Base-by-base conservation (phyloP, 495 filamentous ascomycete species). In the Aspergillus nanangensis region DNA sequence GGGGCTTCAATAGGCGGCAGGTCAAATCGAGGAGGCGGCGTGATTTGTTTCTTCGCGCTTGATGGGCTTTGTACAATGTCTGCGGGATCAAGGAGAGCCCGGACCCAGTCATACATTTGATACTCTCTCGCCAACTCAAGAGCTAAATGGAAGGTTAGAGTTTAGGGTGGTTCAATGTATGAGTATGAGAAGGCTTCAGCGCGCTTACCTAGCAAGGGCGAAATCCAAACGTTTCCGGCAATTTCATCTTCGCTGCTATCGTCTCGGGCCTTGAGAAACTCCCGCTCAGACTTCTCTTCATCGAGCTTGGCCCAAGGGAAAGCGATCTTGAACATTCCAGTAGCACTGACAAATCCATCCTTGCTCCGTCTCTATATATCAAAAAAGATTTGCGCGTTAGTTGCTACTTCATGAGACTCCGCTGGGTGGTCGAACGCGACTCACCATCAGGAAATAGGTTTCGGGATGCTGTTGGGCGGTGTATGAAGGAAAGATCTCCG, bases 301-400 rank as follows among this genome's bases (percentile, higher is more conserved):
- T 82, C 79, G 23, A 78, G 67, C 47, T 85, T 83, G 11, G 93
- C 90, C 76, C 90, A 97, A 3, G 93, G 93, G 63, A 96, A 98
- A 5, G 92, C 88, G 45, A 94, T 94, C 70, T 97, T 98, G 77
- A 97, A 98, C 94, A 98, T 97, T 61, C 94, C 93, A 41, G 93
- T 97, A 5, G 93, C 90, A 56, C 90, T 96, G 31, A 98, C 82
- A 60, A 76, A 96, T 31, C 94, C 94, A 70, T 98, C 93, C 61
- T 82, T 84, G 71, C 90, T 95, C 47, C 93, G 87, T 62, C 94
- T 82, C 82, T 86, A 56, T 58, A 48, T 11, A 45, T 17, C n/a
- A 5, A 31, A 21, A 22, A 14, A 34, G 13, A 15, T 5, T 33
- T 2, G 14, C 19, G 25, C 21, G 43, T 33, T 27, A 41, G 17